Percentiles rank a stretch among this genome's conserved stretches.
phyloP scores from a whole-genome alignment of 495 filamentous ascomycete genomes.

The Xeromyces bisporus region DNA sequence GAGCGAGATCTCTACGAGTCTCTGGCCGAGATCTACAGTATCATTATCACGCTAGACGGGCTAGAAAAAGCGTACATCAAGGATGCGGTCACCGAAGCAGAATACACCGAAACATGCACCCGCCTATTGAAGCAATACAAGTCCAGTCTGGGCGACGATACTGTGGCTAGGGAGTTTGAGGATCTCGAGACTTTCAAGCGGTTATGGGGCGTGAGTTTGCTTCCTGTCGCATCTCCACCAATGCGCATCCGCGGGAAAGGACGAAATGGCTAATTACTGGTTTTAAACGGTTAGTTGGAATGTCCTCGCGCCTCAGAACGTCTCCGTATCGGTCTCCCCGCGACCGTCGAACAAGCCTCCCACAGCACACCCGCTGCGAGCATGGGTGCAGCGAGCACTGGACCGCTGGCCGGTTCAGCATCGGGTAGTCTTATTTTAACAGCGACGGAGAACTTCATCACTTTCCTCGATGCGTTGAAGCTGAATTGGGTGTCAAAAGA shows the following conservation, averaged over 20 bases:
- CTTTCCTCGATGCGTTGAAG: conserved; percentile 84
- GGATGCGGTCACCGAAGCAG: conserved; percentile 76
- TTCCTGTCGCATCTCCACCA: too few species aligned
- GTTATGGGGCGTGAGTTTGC: conserved; percentile 62
- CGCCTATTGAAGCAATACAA: conserved; percentile 93
- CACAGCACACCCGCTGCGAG: conserved; percentile 23
- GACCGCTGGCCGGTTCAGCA: conserved; percentile 27
- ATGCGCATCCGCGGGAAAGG: too few species aligned
- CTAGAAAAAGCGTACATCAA: conserved; percentile 94
- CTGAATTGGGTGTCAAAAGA: conserved; percentile 85
- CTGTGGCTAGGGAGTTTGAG: conserved; percentile 62
- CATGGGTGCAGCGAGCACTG: conserved; percentile 22
- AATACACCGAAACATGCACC: conserved; percentile 92
- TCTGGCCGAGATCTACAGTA: conserved; percentile 91
- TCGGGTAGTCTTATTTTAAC: conserved; percentile 63
- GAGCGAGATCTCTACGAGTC: conserved; percentile 92
- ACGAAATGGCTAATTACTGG: too few species aligned
- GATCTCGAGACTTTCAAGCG: conserved; percentile 89
- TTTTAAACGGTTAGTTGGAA: conserved; percentile 49
- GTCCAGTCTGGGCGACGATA: conserved; percentile 75
- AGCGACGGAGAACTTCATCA: conserved; percentile 96
- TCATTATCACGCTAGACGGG: conserved; percentile 87
- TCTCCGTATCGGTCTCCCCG: conserved; percentile 70
- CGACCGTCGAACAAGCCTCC: conserved; percentile 41
- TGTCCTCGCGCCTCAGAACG: conserved; percentile 87